phyloP scores from a whole-genome alignment of 2,329 filamentous ascomycete species.

The Parastagonospora nodorum region DNA sequence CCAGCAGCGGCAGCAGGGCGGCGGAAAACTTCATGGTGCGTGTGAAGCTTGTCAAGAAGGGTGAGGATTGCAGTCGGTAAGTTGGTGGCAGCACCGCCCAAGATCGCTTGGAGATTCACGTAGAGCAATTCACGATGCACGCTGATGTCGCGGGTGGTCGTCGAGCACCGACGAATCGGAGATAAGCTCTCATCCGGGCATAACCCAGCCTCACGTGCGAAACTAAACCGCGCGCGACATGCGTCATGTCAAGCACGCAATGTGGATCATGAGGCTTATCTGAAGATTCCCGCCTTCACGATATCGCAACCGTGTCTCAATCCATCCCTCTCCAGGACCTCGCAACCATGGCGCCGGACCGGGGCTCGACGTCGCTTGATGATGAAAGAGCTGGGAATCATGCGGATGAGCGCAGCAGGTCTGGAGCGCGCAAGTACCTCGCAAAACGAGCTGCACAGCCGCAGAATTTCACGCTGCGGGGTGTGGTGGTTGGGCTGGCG shows the following conservation, averaged over 20 bases:
- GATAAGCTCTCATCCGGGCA: conserved; percentile 24
- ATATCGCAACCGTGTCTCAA: conserved; percentile 21
- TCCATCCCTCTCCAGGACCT: conserved; percentile 26
- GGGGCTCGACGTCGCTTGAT: conserved; percentile 29
- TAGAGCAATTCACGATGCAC: conserved; percentile 18
- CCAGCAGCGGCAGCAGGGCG: conserved; percentile 34
- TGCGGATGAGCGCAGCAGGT: conserved; percentile 22
- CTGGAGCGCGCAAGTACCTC: conserved; percentile 27
- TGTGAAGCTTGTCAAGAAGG: not conserved
- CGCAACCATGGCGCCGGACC: conserved; percentile 41
- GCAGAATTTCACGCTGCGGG: conserved; percentile 82
- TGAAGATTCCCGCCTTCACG: conserved; percentile 3
- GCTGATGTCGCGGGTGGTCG: conserved; percentile 26
- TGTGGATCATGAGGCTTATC: conserved; percentile 14
- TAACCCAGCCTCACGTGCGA: conserved; percentile 23
- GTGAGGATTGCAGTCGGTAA: not conserved
- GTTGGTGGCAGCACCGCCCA: not conserved
- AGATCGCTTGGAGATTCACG: not conserved
- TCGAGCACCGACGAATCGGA: conserved; percentile 37
- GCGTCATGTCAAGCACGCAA: conserved; percentile 27
- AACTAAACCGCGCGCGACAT: conserved; percentile 7
- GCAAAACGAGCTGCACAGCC: conserved; percentile 47
- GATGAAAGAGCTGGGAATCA: conserved; percentile 26
- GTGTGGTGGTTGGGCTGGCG: conserved; percentile 75
- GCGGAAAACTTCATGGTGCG: conserved; percentile 31